Conservation (phyloP, 805 yeast species). For the Suhomyces vadensis region DNA sequence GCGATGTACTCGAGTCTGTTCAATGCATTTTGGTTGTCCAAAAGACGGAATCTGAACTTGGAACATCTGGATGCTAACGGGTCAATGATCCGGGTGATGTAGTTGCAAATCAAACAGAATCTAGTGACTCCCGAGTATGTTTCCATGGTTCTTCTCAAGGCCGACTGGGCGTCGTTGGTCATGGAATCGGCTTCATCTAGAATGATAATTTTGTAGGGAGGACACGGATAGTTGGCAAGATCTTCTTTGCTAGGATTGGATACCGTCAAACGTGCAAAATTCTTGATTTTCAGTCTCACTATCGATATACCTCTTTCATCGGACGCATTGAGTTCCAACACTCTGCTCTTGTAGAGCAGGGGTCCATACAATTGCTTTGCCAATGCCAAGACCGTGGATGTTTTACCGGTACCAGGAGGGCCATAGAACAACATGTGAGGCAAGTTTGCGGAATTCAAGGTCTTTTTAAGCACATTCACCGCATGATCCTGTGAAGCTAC, state of each 20-base stretch:
- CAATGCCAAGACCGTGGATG: slow-evolving; percentile 82
- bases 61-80: slow-evolving; percentile 97
- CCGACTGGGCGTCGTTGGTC: slow-evolving; percentile 96
- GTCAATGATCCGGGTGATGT: slow-evolving; percentile 93
- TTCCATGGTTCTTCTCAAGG: slow-evolving; percentile 92
- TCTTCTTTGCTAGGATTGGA: slow-evolving; percentile 77
- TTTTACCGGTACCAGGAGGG: slow-evolving; percentile 93
- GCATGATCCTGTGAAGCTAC: slow-evolving; percentile 92
- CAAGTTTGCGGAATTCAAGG: slow-evolving; percentile 75
- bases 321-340: slow-evolving; percentile 82
- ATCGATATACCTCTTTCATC: slow-evolving; percentile 90
- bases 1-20: slow-evolving; percentile 64
- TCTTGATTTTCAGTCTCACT: slow-evolving; percentile 81
- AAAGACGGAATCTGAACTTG: slow-evolving; percentile 83
- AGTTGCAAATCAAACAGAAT: slow-evolving; percentile 93
- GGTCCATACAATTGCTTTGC: slow-evolving; percentile 81
- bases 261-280: slow-evolving; percentile 81
- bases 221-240: slow-evolving; percentile 80
- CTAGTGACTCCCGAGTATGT: slow-evolving; percentile 84
- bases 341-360: slow-evolving; percentile 62
- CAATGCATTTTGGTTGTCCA: slow-evolving; percentile 71
- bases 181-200: slow-evolving; percentile 96
- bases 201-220: slow-evolving; percentile 91
- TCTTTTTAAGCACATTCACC: slow-evolving; percentile 74
- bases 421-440: slow-evolving; percentile 94